Evolutionary conservation across 2,329 filamentous ascomycete species (phyloP).

Genomic region (Emergomyces africanus): DNA sequence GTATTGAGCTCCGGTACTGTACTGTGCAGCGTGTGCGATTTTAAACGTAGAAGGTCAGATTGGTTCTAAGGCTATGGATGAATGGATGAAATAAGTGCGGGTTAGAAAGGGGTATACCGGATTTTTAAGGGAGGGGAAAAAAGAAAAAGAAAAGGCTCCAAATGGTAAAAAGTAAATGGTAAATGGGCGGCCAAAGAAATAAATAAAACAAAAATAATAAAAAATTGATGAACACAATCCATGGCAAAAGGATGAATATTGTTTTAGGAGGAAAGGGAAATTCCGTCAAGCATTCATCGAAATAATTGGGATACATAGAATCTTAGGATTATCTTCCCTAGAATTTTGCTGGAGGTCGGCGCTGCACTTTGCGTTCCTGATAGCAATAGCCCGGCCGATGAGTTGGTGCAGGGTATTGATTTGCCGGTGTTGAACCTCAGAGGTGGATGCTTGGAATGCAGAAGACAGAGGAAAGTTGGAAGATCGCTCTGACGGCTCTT

Average conservation of each 20-base stretch:
- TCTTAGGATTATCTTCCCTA: neutral
- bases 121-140: no score
- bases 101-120: neutral
- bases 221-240: neutral
- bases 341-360: neutral
- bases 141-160: no score
- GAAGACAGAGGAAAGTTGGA: neutral
- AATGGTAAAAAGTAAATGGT: no score
- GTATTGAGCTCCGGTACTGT: neutral
- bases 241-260: neutral
- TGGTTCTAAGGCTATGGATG: neutral
- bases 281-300: conserved; percentile 8
- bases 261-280: neutral
- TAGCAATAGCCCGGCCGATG: conserved; percentile 8
- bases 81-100: neutral
- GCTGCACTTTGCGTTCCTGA: neutral
- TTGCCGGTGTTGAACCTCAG: conserved; percentile 6
- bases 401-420: conserved; percentile 10
- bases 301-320: conserved; percentile 9
- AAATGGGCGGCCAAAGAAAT: no score
- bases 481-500: neutral
- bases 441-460: neutral
- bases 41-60: neutral
- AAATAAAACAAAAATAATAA: no score
- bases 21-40: neutral